These are phyloP conservation scores for Vicia faba DNA, from an alignment of 306 rosid genomes.

Conservation along the genomic window DNA sequence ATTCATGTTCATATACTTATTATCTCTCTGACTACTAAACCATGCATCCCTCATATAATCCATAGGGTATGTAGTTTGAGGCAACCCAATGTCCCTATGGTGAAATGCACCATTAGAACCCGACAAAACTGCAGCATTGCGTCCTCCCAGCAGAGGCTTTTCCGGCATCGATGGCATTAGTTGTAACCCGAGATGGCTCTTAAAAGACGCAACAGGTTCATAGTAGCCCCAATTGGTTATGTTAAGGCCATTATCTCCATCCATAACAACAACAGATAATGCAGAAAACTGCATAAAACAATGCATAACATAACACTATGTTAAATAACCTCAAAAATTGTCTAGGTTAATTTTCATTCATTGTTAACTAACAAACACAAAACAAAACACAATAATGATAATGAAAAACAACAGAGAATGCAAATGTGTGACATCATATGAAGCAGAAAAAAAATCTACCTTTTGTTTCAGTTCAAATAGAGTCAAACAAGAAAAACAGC, in stretches of 20 bases:
- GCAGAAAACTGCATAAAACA: slow-evolving; percentile 34
- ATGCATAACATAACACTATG: slow-evolving; percentile 16
- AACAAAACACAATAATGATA: not conserved
- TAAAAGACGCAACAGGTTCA: slow-evolving; percentile 67
- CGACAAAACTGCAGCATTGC: slow-evolving; percentile 56
- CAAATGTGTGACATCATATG: slow-evolving; percentile 7
- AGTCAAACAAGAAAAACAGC: slow-evolving; percentile 40
- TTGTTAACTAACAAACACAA: slow-evolving; percentile 39
- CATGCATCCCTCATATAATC: slow-evolving; percentile 83
- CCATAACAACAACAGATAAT: slow-evolving; percentile 61
- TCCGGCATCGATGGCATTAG: slow-evolving; percentile 89
- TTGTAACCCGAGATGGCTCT: slow-evolving; percentile 83
- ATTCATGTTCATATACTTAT: slow-evolving; percentile 50
- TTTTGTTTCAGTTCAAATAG: slow-evolving; percentile 37
- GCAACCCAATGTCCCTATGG: slow-evolving; percentile 64
- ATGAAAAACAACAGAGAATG: not conserved
- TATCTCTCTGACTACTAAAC: slow-evolving; percentile 78
- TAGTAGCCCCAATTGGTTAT: slow-evolving; percentile 96
- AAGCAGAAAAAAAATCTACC: slow-evolving; percentile 26
- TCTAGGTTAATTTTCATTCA: slow-evolving; percentile 27
- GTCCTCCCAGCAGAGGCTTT: slow-evolving; percentile 65
- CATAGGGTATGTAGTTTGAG: slow-evolving; percentile 63
- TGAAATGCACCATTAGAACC: slow-evolving; percentile 62
- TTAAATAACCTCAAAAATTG: slow-evolving; percentile 34
- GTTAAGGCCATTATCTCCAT: slow-evolving; percentile 82